Conservation (phyloP, 495 filamentous ascomycete genomes). For the Xylaria longipes region DNA sequence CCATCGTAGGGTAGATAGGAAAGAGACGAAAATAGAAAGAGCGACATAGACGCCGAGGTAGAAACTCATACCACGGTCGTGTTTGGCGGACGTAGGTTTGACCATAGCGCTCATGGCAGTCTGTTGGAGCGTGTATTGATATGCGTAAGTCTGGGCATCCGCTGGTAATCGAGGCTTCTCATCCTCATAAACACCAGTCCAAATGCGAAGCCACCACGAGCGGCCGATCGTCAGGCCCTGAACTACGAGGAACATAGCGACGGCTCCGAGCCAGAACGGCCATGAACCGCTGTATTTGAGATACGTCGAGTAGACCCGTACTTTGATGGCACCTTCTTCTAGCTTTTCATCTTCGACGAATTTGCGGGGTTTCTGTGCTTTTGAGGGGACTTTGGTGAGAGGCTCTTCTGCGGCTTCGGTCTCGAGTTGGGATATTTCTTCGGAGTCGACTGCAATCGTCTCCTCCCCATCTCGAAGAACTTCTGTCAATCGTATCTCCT, state of each 20-base stretch:
- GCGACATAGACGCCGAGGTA: constrained; percentile 73
- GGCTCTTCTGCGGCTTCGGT: constrained; percentile 41
- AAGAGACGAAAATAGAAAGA: constrained; percentile 61
- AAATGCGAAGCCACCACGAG: constrained; percentile 74
- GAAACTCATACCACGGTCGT: constrained; percentile 52
- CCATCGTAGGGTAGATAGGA: constrained; percentile 64
- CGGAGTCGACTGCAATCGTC: constrained; percentile 55
- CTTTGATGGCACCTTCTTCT: constrained; percentile 69
- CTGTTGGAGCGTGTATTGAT: constrained; percentile 47
- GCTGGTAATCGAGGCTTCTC: constrained; percentile 33
- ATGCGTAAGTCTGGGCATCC: constrained; percentile 41
- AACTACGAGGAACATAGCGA: constrained; percentile 58
- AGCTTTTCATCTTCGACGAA: constrained; percentile 78
- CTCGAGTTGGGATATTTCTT: constrained; percentile 38
- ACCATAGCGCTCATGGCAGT: constrained; percentile 41
- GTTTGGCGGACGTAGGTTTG: constrained; percentile 28
- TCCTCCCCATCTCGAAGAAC: constrained; percentile 50
- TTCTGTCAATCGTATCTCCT: constrained; percentile 54
- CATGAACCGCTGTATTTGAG: constrained; percentile 69
- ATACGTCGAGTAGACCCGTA: constrained; percentile 68
- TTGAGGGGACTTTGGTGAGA: constrained; percentile 52
- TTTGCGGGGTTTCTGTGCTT: constrained; percentile 55
- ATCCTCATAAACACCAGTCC: constrained; percentile 60
- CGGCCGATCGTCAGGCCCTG: constrained; percentile 54
- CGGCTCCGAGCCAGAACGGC: constrained; percentile 64